phyloP scores from a whole-genome alignment of 495 filamentous ascomycete genomes.

The Achaetomiella virescens region DNA sequence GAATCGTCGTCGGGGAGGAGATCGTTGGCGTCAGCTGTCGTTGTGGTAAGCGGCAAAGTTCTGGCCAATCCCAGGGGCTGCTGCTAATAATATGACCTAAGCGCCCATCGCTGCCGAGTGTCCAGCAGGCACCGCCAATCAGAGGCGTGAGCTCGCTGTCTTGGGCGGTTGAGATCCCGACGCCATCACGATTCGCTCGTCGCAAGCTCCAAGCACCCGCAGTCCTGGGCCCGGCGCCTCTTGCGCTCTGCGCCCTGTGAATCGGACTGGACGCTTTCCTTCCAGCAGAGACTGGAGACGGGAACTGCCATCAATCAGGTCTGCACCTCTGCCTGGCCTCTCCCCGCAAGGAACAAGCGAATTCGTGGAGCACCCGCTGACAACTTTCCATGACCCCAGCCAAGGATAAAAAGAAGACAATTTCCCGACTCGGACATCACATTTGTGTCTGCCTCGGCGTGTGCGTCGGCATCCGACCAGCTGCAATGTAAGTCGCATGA shows the following conservation, averaged over 20 bases:
- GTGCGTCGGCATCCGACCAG: slow-evolving; percentile 5
- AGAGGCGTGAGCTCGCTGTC: slow-evolving; percentile 3
- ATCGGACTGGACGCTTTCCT: background rate
- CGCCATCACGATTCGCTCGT: slow-evolving; percentile 26
- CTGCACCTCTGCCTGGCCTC: background rate
- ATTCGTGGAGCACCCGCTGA: background rate
- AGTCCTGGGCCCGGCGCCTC: slow-evolving; percentile 5
- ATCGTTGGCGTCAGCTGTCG: slow-evolving; percentile 7
- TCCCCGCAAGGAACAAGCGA: background rate
- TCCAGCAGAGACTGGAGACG: background rate
- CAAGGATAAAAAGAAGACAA: background rate
- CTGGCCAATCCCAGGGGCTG: slow-evolving; percentile 24
- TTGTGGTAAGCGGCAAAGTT: slow-evolving; percentile 24
- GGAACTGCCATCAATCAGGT: background rate
- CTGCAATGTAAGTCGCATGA: slow-evolving; percentile 12
- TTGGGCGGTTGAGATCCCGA: slow-evolving; percentile 28
- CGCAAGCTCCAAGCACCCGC: slow-evolving; percentile 8
- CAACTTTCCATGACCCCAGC: too few relatives aligned
- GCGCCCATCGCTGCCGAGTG: slow-evolving; percentile 29
- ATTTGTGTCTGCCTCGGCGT: slow-evolving; percentile 1
- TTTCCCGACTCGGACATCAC: slow-evolving; percentile 3
- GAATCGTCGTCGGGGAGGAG: slow-evolving; percentile 3
- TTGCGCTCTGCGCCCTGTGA: slow-evolving; percentile 2
- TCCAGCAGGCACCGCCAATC: slow-evolving; percentile 26
- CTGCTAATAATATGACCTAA: slow-evolving; percentile 34